These are phyloP conservation scores for Lichtheimia hyalospora DNA, from an alignment of 371 early-diverging fungal genomes.

Conservation along the genomic window DNA sequence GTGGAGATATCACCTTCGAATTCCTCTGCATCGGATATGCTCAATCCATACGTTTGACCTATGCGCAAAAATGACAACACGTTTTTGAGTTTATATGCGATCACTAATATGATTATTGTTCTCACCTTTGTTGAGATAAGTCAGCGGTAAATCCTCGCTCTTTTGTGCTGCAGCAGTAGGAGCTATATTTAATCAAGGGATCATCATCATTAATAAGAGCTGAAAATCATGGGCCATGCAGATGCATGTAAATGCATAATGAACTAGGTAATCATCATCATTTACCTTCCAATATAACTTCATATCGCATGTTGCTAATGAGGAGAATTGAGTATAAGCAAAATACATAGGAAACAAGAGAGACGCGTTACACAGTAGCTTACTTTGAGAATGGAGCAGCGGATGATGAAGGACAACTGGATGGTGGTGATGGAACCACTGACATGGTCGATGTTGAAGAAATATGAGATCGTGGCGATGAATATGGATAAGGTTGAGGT, in stretches of 20 bases:
- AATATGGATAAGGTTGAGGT: not conserved
- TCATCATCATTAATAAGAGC: constrained; percentile 19
- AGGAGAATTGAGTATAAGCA: no score
- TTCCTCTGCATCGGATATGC: constrained; percentile 47
- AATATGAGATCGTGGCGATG: constrained; percentile 7
- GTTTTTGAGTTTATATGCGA: not conserved
- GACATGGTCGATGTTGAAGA: constrained; percentile 7
- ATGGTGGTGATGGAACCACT: constrained; percentile 10
- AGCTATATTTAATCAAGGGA: constrained; percentile 21
- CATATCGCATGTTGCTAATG: constrained; percentile 19
- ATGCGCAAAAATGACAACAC: constrained; percentile 7
- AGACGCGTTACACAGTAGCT: constrained; percentile 4
- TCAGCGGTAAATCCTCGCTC: constrained; percentile 52
- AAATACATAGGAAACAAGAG: no score
- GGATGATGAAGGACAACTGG: constrained; percentile 14
- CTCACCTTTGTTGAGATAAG: constrained; percentile 61
- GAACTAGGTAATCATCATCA: not conserved
- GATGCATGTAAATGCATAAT: not conserved
- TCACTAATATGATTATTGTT: not conserved
- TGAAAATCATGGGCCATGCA: not conserved
- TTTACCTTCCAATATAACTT: constrained; percentile 27
- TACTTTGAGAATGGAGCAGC: constrained; percentile 11
- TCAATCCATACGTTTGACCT: constrained; percentile 60
- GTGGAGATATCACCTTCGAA: constrained; percentile 52
- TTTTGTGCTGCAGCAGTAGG: constrained; percentile 59